Conservation (phyloP, 176 grass and related monocot species). For the Oryza brachyantha region DNA sequence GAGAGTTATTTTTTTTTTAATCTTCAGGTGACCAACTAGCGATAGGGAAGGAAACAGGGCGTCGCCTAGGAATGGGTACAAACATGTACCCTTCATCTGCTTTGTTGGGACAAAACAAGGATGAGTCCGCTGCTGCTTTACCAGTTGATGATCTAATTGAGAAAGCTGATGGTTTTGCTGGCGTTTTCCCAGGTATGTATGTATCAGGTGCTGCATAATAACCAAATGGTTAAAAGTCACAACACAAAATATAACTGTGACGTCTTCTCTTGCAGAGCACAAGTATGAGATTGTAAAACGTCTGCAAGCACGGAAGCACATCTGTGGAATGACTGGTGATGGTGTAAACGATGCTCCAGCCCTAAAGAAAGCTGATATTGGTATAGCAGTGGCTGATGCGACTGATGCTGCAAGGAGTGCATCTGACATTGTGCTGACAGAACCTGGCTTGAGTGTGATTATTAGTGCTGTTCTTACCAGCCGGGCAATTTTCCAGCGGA, state of each 20-base stretch:
- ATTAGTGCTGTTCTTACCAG: constrained; percentile 34
- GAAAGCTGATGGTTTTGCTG: constrained; percentile 41
- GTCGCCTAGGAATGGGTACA: constrained; percentile 31
- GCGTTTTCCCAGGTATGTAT: constrained; percentile 29
- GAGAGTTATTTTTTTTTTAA: neutral
- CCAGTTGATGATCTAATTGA: constrained; percentile 34
- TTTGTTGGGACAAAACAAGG: constrained; percentile 26
- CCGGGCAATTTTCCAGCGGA: constrained; percentile 28
- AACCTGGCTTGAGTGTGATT: constrained; percentile 38
- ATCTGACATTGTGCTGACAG: constrained; percentile 28
- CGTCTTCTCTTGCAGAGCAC: neutral
- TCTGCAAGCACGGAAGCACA: constrained; percentile 26
- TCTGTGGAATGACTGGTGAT: constrained; percentile 40
- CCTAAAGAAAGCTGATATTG: constrained; percentile 36
- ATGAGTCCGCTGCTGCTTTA: constrained; percentile 27
- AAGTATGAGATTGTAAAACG: constrained; percentile 37
- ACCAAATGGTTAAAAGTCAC: neutral
- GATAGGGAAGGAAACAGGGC: constrained; percentile 28
- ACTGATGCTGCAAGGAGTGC: constrained; percentile 37
- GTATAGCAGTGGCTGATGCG: constrained; percentile 36
- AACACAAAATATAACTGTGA: neutral
- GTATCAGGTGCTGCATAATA: neutral
- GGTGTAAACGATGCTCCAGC: constrained; percentile 36
- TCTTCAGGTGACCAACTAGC: constrained; percentile 32
- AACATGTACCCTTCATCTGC: constrained; percentile 41